These are phyloP conservation scores for Crucihimalaya himalaica DNA, from an alignment of 345 rosid species.

Conservation along the genomic window DNA sequence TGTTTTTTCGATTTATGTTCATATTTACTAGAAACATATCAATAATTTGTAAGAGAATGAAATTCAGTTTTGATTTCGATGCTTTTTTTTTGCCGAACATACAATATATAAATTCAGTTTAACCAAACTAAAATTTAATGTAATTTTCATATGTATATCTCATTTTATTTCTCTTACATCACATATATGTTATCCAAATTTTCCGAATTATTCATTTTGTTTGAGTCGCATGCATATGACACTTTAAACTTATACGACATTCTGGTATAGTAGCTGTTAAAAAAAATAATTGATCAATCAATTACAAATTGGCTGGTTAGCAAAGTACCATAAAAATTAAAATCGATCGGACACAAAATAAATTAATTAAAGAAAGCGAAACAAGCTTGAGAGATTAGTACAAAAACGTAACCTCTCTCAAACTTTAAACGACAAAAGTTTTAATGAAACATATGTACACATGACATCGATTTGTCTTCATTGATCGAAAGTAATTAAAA, in stretches of 20 bases:
- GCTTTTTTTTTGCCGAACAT: neutral
- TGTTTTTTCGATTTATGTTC: neutral
- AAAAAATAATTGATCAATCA: slow-evolving; percentile 23
- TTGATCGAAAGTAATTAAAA: slow-evolving; percentile 22
- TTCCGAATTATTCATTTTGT: neutral
- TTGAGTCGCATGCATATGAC: neutral
- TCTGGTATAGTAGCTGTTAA: neutral
- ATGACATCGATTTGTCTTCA: slow-evolving; percentile 38
- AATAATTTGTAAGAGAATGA: neutral
- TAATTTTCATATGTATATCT: neutral
- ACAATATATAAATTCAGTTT: neutral
- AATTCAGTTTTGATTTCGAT: neutral
- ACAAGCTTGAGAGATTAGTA: slow-evolving; percentile 44
- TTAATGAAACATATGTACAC: slow-evolving; percentile 41
- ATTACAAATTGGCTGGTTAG: slow-evolving; percentile 37
- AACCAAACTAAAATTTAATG: neutral
- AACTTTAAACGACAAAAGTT: slow-evolving; percentile 44
- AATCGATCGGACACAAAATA: slow-evolving; percentile 15
- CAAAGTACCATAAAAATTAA: slow-evolving; percentile 29
- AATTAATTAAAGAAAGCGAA: slow-evolving; percentile 40
- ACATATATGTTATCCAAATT: neutral
- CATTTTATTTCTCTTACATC: neutral
- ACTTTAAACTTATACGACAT: slow-evolving; percentile 1
- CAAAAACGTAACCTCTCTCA: slow-evolving; percentile 36
- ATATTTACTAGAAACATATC: neutral